phyloP scores from a whole-genome alignment of 108 stramenopile species.

The Cyclostephanos tholiformis region DNA sequence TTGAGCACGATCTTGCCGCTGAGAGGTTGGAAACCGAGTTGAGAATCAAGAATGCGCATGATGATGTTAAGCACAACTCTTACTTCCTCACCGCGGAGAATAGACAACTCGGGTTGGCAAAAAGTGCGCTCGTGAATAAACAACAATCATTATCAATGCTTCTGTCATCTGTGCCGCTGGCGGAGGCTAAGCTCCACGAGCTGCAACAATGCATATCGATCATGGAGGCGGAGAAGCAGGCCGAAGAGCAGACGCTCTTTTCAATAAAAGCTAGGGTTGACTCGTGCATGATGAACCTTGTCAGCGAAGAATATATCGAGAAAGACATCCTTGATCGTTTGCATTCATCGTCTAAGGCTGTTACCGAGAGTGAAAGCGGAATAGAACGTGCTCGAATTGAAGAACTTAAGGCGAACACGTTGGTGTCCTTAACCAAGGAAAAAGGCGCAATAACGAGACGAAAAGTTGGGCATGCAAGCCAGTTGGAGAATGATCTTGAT shows the following conservation, averaged over 20 bases:
- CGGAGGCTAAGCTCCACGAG: not conserved
- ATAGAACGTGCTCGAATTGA: not conserved
- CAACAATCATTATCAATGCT: not conserved
- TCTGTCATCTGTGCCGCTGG: not conserved
- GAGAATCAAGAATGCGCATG: not conserved
- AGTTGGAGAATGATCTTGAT: conserved; percentile 17
- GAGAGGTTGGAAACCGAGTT: not conserved
- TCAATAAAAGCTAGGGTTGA: not conserved
- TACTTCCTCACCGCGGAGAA: conserved; percentile 10
- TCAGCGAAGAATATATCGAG: not conserved
- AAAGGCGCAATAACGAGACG: not conserved
- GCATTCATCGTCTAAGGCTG: not conserved
- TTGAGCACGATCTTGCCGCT: not conserved
- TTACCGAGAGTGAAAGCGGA: not conserved
- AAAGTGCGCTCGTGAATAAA: not conserved
- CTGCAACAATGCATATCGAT: conserved; percentile 1
- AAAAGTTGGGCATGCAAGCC: conserved; percentile 13
- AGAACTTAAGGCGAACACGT: not conserved
- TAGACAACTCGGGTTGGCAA: not conserved
- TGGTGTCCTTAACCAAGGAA: not conserved
- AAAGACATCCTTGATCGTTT: conserved; percentile 3
- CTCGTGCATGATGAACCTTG: not conserved
- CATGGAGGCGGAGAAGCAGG: conserved; percentile 2
- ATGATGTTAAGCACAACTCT: conserved; percentile 1
- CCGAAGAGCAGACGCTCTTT: not conserved